A percentile compares a stretch with the other conserved stretches of the same genome.
These are phyloP conservation scores for Hemileccinum rubropunctum DNA, from an alignment of 768 basidiomycete species.

Conservation along the genomic window DNA sequence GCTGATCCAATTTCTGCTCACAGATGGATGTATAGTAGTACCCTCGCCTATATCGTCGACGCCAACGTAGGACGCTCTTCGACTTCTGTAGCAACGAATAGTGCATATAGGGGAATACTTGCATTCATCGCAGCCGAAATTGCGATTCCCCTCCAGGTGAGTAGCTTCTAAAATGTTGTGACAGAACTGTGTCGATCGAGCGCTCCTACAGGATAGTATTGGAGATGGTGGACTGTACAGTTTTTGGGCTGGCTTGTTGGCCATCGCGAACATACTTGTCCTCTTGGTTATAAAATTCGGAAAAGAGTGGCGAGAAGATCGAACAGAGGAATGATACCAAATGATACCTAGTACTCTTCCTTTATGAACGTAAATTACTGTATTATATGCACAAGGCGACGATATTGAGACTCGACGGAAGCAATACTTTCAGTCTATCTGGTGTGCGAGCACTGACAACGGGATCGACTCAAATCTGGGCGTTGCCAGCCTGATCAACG, in stretches of 20 bases:
- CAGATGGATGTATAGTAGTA: constrained; percentile 60
- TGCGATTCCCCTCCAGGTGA: constrained; percentile 67
- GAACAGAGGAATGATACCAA: constrained; percentile 29
- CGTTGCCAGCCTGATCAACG: constrained; percentile 50
- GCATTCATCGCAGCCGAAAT: constrained; percentile 74
- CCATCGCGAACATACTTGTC: constrained; percentile 50
- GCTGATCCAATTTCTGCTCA: neutral
- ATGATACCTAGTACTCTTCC: neutral
- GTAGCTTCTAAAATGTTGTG: neutral
- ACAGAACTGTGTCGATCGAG: neutral
- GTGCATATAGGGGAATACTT: constrained; percentile 63
- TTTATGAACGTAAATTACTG: constrained; percentile 4
- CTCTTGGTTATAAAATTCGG: constrained; percentile 61
- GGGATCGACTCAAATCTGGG: constrained; percentile 37
- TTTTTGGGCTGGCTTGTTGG: constrained; percentile 51
- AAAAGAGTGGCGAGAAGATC: constrained; percentile 51
- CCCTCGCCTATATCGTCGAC: constrained; percentile 84
- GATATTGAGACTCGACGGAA: neutral
- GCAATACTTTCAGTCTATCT: neutral
- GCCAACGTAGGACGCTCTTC: constrained; percentile 81
- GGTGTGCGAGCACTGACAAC: neutral
- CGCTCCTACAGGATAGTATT: constrained; percentile 14
- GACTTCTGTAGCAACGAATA: constrained; percentile 73
- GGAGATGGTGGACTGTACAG: constrained; percentile 32
- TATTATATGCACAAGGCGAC: neutral